Evolutionary conservation across 2,329 filamentous ascomycete genomes (phyloP), one percentile per base, ranked within the genome.

Genomic region (Aspergillus novofumigatus): DNA sequence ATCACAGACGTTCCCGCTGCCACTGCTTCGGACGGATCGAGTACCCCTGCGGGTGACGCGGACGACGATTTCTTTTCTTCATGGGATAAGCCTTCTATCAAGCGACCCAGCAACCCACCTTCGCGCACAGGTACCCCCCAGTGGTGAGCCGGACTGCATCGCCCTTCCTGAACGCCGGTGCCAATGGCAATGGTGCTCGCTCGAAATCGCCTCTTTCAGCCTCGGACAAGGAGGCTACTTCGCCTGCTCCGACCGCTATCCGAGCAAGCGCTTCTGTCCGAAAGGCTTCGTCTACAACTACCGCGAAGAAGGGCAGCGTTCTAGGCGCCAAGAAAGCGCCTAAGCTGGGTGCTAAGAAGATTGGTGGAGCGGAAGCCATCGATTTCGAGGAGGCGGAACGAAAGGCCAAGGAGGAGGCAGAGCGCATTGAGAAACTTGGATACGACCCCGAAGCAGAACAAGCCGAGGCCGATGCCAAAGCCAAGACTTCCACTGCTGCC

Each of bases 301-400:
- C 84, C 45, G 83, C 90, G 32, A 89, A 90, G 75, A 96, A 95
- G 79, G 80, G 87, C 54, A 94, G 90, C 67, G 87, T 97, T n/a
- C 82, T 95, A 25, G 89, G 90, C 58, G 89, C 88, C 32, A 94
- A 93, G 80, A 94, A 92, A 80, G 82, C 81, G 6, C 80, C 83
- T 48, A 96, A 95, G 79, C 82, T 97, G 10, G 94, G 93, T 38
- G 93, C 87, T 28, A 97, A 97, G 85, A 97, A 97, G 81, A 85
- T 96, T 35, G 85, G 82, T 3, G 78, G 78, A 32, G 83, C 81
- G 49, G 89, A 92, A 63, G 78, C 86, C 11, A 92, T 99, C 61
- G 93, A 99, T 78, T 99, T 99, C 69, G 94, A 99, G 63, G 94
- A 93, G 74, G 94, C 92, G 3, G 94, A 99, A 81, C 91, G 90